Percentiles rank a stretch among this genome's conserved stretches.
phyloP scores from a whole-genome alignment of 2,329 filamentous ascomycete genomes.

The Zarea fungicola region DNA sequence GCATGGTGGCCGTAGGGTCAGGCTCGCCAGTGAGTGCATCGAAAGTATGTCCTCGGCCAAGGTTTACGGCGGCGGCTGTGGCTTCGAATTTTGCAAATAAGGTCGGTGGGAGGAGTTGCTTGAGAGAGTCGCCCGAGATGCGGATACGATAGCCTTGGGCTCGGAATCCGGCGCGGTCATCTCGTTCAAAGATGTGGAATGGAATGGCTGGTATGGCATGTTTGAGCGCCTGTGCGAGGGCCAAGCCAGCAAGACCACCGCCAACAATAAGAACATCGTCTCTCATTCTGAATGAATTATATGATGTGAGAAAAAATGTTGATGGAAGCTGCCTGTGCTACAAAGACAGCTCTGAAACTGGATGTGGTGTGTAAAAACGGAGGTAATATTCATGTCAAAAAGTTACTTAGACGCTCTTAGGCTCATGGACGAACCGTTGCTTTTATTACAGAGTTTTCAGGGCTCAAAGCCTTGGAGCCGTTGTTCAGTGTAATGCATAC shows the following conservation, averaged over 20 bases:
- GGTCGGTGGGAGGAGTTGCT: conserved; percentile 4
- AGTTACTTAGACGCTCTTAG: no score
- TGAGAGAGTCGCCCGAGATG: conserved; percentile 36
- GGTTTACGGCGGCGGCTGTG: background rate
- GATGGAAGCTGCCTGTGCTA: no score
- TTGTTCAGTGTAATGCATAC: no score
- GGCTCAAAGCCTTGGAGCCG: no score
- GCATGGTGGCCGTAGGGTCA: background rate
- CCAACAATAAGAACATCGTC: conserved; percentile 32
- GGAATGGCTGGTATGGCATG: conserved; percentile 24
- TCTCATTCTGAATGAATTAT: no score
- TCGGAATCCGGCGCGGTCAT: conserved; percentile 37
- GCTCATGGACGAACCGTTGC: no score
- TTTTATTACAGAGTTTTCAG: no score
- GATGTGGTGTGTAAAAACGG: no score
- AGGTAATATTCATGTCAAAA: no score
- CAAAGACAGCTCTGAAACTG: no score
- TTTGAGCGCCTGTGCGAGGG: conserved; percentile 29
- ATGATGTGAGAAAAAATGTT: no score
- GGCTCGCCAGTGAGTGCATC: background rate
- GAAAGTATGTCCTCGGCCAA: background rate
- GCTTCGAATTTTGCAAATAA: conserved; percentile 6
- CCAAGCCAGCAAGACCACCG: conserved; percentile 29
- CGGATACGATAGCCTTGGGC: conserved; percentile 53
- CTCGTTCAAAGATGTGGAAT: conserved; percentile 47